These are phyloP conservation scores for Leccinum fibrillosum DNA, from an alignment of 768 basidiomycete genomes.

Conservation along the genomic window DNA sequence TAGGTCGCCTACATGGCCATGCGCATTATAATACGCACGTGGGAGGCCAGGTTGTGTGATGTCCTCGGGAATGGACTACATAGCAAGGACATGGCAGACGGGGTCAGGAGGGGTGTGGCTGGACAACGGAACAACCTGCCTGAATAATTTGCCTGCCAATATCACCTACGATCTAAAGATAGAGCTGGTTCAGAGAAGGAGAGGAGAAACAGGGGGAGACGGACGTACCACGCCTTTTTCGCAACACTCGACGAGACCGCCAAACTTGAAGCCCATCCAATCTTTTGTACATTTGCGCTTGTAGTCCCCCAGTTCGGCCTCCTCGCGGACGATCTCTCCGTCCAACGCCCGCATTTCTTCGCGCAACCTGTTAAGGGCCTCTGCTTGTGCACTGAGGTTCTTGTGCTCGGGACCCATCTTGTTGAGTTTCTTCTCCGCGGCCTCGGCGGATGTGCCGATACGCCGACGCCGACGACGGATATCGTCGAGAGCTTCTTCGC, in stretches of 20 bases:
- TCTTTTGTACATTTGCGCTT: constrained; percentile 68
- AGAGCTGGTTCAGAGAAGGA: neutral
- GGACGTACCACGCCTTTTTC: constrained; percentile 67
- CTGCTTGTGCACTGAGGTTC: constrained; percentile 70
- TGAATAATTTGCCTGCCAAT: constrained; percentile 47
- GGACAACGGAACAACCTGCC: constrained; percentile 16
- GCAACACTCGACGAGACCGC: constrained; percentile 77
- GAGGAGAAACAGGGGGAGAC: neutral
- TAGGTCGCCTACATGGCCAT: constrained; percentile 56
- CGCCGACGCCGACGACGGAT: constrained; percentile 66
- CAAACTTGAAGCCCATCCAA: constrained; percentile 84
- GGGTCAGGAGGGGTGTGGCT: constrained; percentile 1
- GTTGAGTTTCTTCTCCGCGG: constrained; percentile 82
- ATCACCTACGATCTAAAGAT: constrained; percentile 44
- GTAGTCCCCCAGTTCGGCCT: constrained; percentile 76
- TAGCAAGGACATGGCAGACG: neutral
- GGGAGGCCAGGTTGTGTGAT: constrained; percentile 75
- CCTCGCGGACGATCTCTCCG: constrained; percentile 78
- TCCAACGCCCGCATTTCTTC: constrained; percentile 79
- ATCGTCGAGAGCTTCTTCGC: constrained; percentile 81
- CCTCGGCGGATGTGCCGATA: constrained; percentile 68
- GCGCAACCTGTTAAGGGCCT: constrained; percentile 62
- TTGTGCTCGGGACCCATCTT: constrained; percentile 93
- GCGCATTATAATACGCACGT: constrained; percentile 68
- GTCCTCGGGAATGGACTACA: constrained; percentile 80